Evolutionary conservation across 2,329 filamentous ascomycete species (phyloP).

Genomic region (Cryphonectria japonica): DNA sequence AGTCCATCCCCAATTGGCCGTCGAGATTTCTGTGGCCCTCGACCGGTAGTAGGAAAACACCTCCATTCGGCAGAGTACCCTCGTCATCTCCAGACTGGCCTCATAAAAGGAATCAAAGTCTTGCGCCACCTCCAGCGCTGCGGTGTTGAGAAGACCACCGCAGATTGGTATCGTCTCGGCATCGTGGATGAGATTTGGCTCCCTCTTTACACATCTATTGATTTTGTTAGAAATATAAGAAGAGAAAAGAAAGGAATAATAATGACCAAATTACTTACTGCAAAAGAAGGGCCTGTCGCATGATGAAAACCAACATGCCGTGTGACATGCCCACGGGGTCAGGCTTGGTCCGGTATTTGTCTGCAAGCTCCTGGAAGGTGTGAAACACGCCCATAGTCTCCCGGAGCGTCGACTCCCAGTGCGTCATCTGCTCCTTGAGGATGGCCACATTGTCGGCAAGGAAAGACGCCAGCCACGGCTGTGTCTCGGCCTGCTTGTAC

Average conservation of each 20-base stretch:
- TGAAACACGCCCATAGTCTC: conserved; percentile 24
- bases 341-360: conserved; percentile 22
- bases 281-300: conserved; percentile 22
- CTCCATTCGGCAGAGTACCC: conserved; percentile 24
- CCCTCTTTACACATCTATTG: conserved; percentile 16
- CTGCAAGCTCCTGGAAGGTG: conserved; percentile 24
- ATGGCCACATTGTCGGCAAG: conserved; percentile 23
- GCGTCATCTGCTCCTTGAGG: conserved; percentile 25
- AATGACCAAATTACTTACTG: conserved; percentile 10
- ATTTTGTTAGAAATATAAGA: not conserved
- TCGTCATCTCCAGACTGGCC: conserved; percentile 24
- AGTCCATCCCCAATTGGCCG: conserved; percentile 23
- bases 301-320: conserved; percentile 24
- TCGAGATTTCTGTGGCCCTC: conserved; percentile 23
- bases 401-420: conserved; percentile 21
- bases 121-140: conserved; percentile 15
- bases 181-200: conserved; percentile 18
- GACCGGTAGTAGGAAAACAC: conserved; percentile 23
- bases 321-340: conserved; percentile 24
- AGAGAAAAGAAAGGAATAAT: too few species aligned
- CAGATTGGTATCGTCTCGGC: conserved; percentile 21
- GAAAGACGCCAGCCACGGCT: conserved; percentile 23
- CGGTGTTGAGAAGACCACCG: conserved; percentile 25
- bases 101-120: conserved; percentile 26
- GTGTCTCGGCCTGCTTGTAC: conserved; percentile 24